Base-by-base conservation (phyloP, 2,329 filamentous ascomycete genomes). In the Pseudogymnoascus sp. region DNA sequence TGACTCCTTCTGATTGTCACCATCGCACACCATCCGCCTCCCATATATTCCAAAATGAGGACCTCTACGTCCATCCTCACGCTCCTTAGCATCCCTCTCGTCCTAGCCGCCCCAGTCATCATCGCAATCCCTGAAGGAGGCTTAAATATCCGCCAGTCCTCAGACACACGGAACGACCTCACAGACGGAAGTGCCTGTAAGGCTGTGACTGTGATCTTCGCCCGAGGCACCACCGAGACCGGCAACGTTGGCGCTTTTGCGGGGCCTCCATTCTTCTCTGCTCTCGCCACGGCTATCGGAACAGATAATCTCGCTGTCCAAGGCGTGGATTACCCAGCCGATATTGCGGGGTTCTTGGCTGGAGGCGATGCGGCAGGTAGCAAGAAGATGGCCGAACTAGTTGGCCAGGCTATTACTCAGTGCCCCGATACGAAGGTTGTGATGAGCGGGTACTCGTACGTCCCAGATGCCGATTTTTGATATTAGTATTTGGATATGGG, bases 261-360 rank as follows among this genome's bases (percentile, higher is more conserved):
- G 1, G 82, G 82, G 0, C 81, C 81, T 2, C 77, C 79, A 1
- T 79, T 84, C 66, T 79, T 81, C 64, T 71, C 76, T 38, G 76
- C 77, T 2, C 69, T 84, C 1, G 74, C 73, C 7, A 55, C 68
- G 4, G 68, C 71, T 60, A 71, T 82, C 63, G 79, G 79, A 9
- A 69, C 69, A 8, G 71, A 71, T 25, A 78, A 78, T 61, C 68
- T 83, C 7, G 78, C 78, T 9, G 75, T 82, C 8, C 82, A 84
- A 69, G 82, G 82, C 60, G 79, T 84, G n/a, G 72, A 78, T 16
- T 84, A 84, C 66, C 72, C 77, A 2, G 82, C 82, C 3, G 70
- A 72, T 63, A 65, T 77, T 42, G 65, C 64, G 1, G 80, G 80
- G 0, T 81, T 80, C 65, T 68, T 80, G 7, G 73, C 72, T 11